These are phyloP conservation scores for Citropsis articulata DNA, from an alignment of 345 rosid genomes.

Conservation along the genomic window DNA sequence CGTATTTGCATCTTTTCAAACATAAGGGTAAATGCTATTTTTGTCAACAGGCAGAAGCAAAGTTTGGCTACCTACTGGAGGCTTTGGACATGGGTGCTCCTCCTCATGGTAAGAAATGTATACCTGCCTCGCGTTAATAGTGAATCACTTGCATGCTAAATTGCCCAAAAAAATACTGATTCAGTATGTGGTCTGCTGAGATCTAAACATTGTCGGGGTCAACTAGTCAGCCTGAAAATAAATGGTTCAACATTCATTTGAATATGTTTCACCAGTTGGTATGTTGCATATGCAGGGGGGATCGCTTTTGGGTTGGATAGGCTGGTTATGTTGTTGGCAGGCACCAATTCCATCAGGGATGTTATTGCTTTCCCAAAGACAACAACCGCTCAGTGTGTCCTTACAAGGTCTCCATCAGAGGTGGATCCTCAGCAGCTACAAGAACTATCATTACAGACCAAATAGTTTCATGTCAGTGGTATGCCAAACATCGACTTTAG, in stretches of 20 bases:
- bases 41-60: conserved; percentile 70
- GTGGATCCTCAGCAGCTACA: conserved; percentile 85
- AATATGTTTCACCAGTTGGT: background rate
- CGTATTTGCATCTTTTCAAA: background rate
- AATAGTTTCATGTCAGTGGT: conserved; percentile 9
- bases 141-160: background rate
- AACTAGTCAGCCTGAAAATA: background rate
- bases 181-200: background rate
- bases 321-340: conserved; percentile 81
- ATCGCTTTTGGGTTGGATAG: conserved; percentile 94
- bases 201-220: background rate
- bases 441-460: conserved; percentile 55
- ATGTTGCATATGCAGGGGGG: conserved; percentile 53
- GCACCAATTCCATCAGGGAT: conserved; percentile 79
- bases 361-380: conserved; percentile 98
- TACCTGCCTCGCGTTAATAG: background rate
- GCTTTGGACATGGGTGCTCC: conserved; percentile 99
- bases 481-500: background rate
- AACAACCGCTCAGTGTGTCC: conserved; percentile 89
- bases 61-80: conserved; percentile 96
- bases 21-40: background rate
- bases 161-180: background rate
- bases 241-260: background rate
- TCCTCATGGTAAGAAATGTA: conserved; percentile 70
- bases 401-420: conserved; percentile 83